Evolutionary conservation across 78 protist species (phyloP).

Genomic region (Mantamonas sphyraenae): DNA sequence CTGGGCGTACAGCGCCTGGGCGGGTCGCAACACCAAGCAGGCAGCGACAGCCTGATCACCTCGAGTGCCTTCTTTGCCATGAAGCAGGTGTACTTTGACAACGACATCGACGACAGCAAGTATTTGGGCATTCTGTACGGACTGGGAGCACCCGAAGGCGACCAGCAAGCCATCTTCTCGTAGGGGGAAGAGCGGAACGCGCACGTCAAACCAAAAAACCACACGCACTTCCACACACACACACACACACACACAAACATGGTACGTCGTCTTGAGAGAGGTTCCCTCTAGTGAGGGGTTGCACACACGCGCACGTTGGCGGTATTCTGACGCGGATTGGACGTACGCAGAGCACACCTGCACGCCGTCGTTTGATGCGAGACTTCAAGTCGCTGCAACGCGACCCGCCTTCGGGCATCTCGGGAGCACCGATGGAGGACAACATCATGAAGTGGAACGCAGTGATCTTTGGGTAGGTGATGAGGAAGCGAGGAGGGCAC

Average conservation of each 20-base stretch:
- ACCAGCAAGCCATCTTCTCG: too few relatives aligned
- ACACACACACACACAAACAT: too few relatives aligned
- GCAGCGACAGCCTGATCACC: conserved; percentile 87
- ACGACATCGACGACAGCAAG: conserved; percentile 69
- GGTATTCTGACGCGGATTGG: too few relatives aligned
- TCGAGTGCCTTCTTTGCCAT: conserved; percentile 83
- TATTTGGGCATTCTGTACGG: too few relatives aligned
- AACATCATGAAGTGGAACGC: conserved; percentile 96
- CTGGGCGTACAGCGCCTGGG: conserved; percentile 68
- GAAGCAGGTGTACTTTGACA: conserved; percentile 70
- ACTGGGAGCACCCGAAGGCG: too few relatives aligned
- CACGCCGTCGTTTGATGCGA: conserved; percentile 82
- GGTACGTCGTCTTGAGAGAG: too few relatives aligned
- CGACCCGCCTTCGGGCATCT: conserved; percentile 86
- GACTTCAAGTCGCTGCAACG: conserved; percentile 88
- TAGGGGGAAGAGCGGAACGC: too few relatives aligned
- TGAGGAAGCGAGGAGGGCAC: too few relatives aligned
- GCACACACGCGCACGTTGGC: too few relatives aligned
- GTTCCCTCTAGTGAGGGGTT: too few relatives aligned
- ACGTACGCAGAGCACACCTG: conserved; percentile 72
- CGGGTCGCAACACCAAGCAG: conserved; percentile 98
- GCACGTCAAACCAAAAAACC: too few relatives aligned
- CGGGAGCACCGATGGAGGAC: conserved; percentile 85
- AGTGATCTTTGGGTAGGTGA: conserved; percentile 93
- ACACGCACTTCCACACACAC: too few relatives aligned